phyloP scores from a whole-genome alignment of 805 yeast species.

The Sugiyamaella chiloensis region DNA sequence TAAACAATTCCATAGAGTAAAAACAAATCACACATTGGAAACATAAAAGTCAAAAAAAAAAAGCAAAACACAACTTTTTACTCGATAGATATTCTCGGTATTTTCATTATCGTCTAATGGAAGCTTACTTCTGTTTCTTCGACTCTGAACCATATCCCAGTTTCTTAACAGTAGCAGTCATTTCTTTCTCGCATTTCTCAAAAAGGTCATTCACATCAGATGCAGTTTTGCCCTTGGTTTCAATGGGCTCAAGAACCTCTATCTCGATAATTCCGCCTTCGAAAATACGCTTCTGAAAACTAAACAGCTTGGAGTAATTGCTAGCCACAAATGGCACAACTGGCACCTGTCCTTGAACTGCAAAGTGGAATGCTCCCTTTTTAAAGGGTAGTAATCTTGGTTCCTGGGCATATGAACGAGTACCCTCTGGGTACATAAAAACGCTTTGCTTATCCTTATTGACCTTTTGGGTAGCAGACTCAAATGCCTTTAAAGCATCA shows the following conservation, averaged over 20 bases:
- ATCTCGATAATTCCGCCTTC: constrained; percentile 72
- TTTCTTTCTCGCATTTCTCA: constrained; percentile 51
- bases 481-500: constrained; percentile 72
- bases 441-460: constrained; percentile 65
- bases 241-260: constrained; percentile 77
- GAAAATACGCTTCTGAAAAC: constrained; percentile 59
- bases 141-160: constrained; percentile 31
- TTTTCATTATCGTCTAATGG: no score
- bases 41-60: no score
- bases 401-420: constrained; percentile 72
- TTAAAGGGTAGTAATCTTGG: constrained; percentile 82
- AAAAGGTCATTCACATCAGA: constrained; percentile 67
- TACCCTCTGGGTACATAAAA: constrained; percentile 96
- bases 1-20: no score
- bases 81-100: no score
- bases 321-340: constrained; percentile 84
- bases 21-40: no score
- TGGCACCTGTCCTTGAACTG: constrained; percentile 88
- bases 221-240: constrained; percentile 64
- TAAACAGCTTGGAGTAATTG: constrained; percentile 74
- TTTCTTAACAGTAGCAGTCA: constrained; percentile 42
- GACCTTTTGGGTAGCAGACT: constrained; percentile 61
- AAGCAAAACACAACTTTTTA: no score
- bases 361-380: constrained; percentile 97
- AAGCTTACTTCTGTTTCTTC: no score